Base-by-base conservation (phyloP, 208 protist species). In the Herpetomonas tarakana region DNA sequence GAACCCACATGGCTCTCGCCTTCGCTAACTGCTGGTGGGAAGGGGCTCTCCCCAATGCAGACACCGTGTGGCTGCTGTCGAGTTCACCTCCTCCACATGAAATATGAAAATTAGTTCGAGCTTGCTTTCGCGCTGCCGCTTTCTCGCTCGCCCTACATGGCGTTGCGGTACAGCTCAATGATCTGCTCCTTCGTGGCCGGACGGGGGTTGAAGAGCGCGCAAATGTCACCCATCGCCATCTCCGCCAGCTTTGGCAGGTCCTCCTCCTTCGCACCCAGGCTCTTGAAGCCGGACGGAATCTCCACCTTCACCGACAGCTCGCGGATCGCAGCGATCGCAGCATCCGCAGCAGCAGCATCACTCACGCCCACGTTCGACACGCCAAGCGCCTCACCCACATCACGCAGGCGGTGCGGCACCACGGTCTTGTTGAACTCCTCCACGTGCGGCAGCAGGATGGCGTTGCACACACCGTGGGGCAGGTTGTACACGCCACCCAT, bases 381-480 rank as follows among this genome's bases (percentile, higher is more conserved):
- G 57, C 83, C 78, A 19, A 89, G 60, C 6, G 67, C 72, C 54
- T 72, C 68, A 3, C 67, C 83, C 24, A 89, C 68, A 56, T 85
- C 78, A 24, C 74, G 64, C 60, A 89, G 67, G 31, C 83, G 83
- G 71, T 81, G 68, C 35, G 75, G 62, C 26, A 56, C 74, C 18
- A 86, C 78, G 25, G 31, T 56, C 65, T 75, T 70, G 78, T 89
- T 89, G 65, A 71, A 89, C 41, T 79, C 67, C 67, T 90, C 35
- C 21, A 94, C 80, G 60, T 88, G 78, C 16, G 78, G 83, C 6
- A 97, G 81, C n/a, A 95, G 67, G 27, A 97, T 81, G 2, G 90
- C 85, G 57, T 96, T 95, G 68, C 83, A 91, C 18, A 93, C 74
- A 35, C 92, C 89, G 65, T 97, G 89, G 18, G 89, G 81, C 22